Base-by-base conservation (phyloP, 441 rosid species). In the Erodium texanum region DNA sequence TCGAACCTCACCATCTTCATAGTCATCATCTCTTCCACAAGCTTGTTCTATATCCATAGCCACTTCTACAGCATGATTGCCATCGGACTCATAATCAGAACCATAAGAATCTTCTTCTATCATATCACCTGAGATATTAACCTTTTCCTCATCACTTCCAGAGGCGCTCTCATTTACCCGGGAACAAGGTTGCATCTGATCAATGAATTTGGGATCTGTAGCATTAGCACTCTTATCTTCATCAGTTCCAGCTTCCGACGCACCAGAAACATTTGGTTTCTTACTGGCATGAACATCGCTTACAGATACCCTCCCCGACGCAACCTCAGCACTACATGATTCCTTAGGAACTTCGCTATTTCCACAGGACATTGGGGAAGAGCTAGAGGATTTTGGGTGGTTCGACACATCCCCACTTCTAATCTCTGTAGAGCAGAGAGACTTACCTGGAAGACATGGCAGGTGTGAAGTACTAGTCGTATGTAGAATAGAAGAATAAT, bases 1-100 rank as follows among this genome's bases (percentile, higher is more conserved):
- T 69, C 80, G 81, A 69, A 88, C 84, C 79, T 86, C 90, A 54
- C 84, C 88, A 71, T 89, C 90, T 70, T 86, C 93, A 65, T 76
- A 76, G 24, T 75, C 85, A 71, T 87, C 81, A 56, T 81, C 84
- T 67, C 69, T 78, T 36, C 69, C 77, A 62, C 68, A 65, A 70
- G 76, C 74, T 70, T 75, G 82, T 24, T 82, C 83, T 29, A 73
- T 76, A 76, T 80, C 79, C 77, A 74, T 77, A 27, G 70, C 72
- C 68, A 73, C 72, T 68, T 81, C 71, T 68, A 73, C 69, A 67
- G 75, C 76, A 65, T 58, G 77, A 66, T 79, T 80, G 29, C 74
- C 84, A 71, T 80, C 87, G 34, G 93, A 83, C 74, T 85, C 87
- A 10, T 69, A 80, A 24, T 82, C 87, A 65, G 79, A 74, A 61